Base-by-base conservation (phyloP, 129 eudicot species). In the Artemisia tridentata region DNA sequence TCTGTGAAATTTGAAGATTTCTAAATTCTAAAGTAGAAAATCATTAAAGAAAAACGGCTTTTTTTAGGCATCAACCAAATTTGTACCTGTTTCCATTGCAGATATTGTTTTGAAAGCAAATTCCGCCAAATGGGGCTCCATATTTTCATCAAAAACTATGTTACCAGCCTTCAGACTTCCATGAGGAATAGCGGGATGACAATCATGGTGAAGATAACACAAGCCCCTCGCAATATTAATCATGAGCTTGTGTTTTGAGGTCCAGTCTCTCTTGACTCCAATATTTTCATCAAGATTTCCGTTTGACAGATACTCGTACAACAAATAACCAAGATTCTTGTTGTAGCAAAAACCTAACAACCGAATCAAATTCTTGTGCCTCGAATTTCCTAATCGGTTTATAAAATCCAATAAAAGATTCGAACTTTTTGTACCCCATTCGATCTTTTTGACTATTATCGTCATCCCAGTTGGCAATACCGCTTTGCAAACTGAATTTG, bases 91-190 rank as follows among this genome's bases (percentile, higher is more conserved):
- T 78, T 82, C 90, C 61, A 70, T 82, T 61, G 68, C 61, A 49
- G 85, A 78, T 50, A 78, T 45, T 17, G 76, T 72, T 68, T 75
- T 78, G 53, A 90, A 80, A 15, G 89, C 93, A 25, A 73, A 93
- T 69, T 93, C 96, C 7, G 89, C 75, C 77, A 93, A 80, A 79
- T 69, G 86, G 4, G 97, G 96, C 78, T 93, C 99, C 96, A 90
- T 93, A 58, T 80, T 85, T 77, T 90, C 97, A 77, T 90, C 90
- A 29, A 93, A 80, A 72, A 84, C 73, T 5, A 93, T 47, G 69
- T 87, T 90, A 63, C 78, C 70, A 3, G 91, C 71, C 85, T 80
- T 87, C 73, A 93, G 18, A 84, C 85, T 84, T 58, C 99, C 97
- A 77, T 93, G 92, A 14, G 88, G 76, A 56, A 93, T 87, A 10